Conservation (phyloP, 1,284 basidiomycete genomes). For the Rugosomyces carneus region DNA sequence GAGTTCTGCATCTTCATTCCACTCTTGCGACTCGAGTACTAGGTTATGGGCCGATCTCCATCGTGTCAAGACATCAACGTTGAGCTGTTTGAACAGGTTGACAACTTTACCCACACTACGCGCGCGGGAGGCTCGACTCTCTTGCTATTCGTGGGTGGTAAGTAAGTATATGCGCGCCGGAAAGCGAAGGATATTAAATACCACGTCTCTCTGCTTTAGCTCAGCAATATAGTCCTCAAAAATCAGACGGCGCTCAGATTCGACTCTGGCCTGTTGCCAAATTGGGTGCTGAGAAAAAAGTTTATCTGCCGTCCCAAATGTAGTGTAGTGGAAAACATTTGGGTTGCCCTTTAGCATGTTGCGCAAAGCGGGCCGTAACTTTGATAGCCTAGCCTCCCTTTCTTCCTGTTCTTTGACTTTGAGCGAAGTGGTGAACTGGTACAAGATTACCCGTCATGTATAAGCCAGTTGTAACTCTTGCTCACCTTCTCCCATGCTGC, state of each 20-base stretch:
- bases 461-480: conserved; percentile 2
- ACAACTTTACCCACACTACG: conserved; percentile 78
- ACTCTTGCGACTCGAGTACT: conserved; percentile 73
- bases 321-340: conserved; percentile 84
- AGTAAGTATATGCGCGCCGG: neutral
- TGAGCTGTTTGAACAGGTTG: conserved; percentile 72
- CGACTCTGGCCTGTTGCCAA: conserved; percentile 81
- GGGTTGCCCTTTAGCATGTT: conserved; percentile 82
- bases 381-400: conserved; percentile 72
- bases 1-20: conserved; percentile 69
- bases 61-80: conserved; percentile 83
- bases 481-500: conserved; percentile 85
- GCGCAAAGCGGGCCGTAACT: conserved; percentile 76
- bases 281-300: conserved; percentile 80
- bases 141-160: conserved; percentile 45
- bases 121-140: conserved; percentile 65
- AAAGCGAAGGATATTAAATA: conserved; percentile 31
- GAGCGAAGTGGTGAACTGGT: conserved; percentile 69
- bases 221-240: conserved; percentile 88
- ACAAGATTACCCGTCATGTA: conserved; percentile 12
- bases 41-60: conserved; percentile 81
- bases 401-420: conserved; percentile 75
- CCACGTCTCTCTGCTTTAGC: conserved; percentile 80
- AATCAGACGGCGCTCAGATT: conserved; percentile 77
- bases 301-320: conserved; percentile 80